Evolutionary conservation across 805 yeast genomes (phyloP), one percentile per base, ranked within the genome.

Genomic region (Scheffersomyces stipitis): DNA sequence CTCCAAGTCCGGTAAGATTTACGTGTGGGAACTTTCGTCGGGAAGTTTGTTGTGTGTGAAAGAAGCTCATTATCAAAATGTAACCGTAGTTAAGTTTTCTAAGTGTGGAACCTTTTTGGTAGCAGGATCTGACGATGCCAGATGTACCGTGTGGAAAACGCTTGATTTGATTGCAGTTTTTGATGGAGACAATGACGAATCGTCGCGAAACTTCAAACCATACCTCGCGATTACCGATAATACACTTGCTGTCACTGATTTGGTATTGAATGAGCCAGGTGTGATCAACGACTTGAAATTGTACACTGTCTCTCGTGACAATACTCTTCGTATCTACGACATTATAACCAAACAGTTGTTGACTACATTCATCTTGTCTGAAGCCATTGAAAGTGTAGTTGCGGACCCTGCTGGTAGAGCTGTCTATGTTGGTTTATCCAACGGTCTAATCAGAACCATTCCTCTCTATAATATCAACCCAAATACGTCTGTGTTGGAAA

Each of bases 61-160:
- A 52, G 90, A 86, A 34, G 82, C 87, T 1, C 98, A 91, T 63
- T 91, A 87, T 58, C 97, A 91, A 61, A 69, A 73, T 5, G 74
- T 88, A 5, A 73, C 82, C 0, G 71, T 69, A 22, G 56, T 91
- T 24, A 71, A 69, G 45, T 78, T 85, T 49, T 65, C 85, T 1
- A 45, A 62, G 9, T 85, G 88, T 52, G 71, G 71, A n/a, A 75
- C 80, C 15, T 81, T 76, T 38, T 54, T 91, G 29, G 73, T 85
- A 5, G 76, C 90, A 4, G 86, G 83, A n/a, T 87, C 95, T 47
- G 72, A 71, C 28, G 99, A 91, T 64, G 80, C 96, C 1, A 71
- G 96, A 44, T 73, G 84, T 12, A 69, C 83, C 17, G 75, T 85
- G 3, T 90, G 96, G 95, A 76, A 75, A 43, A 64, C 82, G 0